phyloP scores from a whole-genome alignment of 257 asterid species.

The Nemophila menziesii region DNA sequence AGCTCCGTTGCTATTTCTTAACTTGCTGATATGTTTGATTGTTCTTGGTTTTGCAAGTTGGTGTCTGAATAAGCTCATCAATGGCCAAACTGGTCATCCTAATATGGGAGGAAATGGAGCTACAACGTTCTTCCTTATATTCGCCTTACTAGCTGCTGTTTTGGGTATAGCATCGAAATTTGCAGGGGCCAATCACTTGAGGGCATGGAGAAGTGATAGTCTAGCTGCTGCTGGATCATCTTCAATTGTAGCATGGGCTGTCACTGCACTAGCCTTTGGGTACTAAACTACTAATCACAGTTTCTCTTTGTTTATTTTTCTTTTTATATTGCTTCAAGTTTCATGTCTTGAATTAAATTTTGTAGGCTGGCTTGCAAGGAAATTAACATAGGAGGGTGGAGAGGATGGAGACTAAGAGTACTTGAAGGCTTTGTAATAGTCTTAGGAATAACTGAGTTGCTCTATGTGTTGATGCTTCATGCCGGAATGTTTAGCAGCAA shows the following conservation, averaged over 20 bases:
- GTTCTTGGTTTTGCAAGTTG: conserved; percentile 81
- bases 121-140: conserved; percentile 45
- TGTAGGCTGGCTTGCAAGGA: conserved; percentile 79
- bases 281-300: not conserved
- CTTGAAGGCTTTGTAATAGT: conserved; percentile 59
- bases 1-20: conserved; percentile 68
- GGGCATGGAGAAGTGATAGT: conserved; percentile 77
- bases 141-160: conserved; percentile 54
- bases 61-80: conserved; percentile 62
- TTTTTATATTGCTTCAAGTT: no score
- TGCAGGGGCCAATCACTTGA: conserved; percentile 58
- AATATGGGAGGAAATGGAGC: conserved; percentile 87
- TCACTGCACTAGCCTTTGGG: conserved; percentile 77
- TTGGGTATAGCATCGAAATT: conserved; percentile 65
- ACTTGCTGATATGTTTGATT: conserved; percentile 57
- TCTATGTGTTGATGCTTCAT: conserved; percentile 58
- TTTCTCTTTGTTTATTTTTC: not conserved
- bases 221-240: conserved; percentile 76
- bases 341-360: no score
- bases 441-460: conserved; percentile 46
- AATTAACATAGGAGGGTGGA: conserved; percentile 59
- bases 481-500: conserved; percentile 65
- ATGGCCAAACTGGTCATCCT: conserved; percentile 78
- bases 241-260: conserved; percentile 69
- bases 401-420: conserved; percentile 89